Evolutionary conservation across 2,329 filamentous ascomycete genomes (phyloP).

Genomic region (Thielaviopsis musarum): DNA sequence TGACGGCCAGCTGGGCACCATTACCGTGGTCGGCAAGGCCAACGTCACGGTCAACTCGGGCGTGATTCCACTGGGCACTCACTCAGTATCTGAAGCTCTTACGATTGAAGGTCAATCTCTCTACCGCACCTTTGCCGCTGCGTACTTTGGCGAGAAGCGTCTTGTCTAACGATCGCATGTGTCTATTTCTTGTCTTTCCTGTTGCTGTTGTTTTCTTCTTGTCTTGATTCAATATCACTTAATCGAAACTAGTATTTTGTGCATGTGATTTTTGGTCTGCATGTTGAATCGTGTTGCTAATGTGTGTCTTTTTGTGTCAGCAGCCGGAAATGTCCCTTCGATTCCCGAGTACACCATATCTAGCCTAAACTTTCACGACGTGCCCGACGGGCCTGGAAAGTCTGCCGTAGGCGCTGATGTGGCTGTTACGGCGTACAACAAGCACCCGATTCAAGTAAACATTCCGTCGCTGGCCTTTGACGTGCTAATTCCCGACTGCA

Average conservation of each 20-base stretch:
- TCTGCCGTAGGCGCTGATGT: constrained; percentile 68
- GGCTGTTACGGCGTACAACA: constrained; percentile 53
- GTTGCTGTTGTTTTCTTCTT: constrained; percentile 9
- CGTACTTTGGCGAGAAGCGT: constrained; percentile 44
- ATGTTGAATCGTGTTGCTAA: constrained; percentile 13
- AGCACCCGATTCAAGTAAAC: constrained; percentile 59
- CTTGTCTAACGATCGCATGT: constrained; percentile 15
- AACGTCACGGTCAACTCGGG: constrained; percentile 62
- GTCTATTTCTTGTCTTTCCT: constrained; percentile 8
- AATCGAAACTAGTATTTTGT: not conserved
- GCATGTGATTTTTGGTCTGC: not conserved
- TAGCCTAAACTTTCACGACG: constrained; percentile 62
- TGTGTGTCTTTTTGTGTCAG: constrained; percentile 20
- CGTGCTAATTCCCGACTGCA: constrained; percentile 70
- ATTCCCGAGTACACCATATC: constrained; percentile 73
- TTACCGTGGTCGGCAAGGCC: constrained; percentile 59
- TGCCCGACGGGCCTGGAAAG: constrained; percentile 31
- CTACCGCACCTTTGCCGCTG: constrained; percentile 44
- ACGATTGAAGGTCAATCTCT: constrained; percentile 69
- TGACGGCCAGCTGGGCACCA: constrained; percentile 52
- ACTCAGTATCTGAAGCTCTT: constrained; percentile 56
- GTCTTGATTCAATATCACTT: not conserved
- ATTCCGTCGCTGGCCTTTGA: constrained; percentile 72
- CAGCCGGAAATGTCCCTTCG: constrained; percentile 53
- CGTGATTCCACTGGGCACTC: constrained; percentile 60